These are phyloP conservation scores for Zymoseptoria passerinii DNA, from an alignment of 2,329 filamentous ascomycete genomes.

Conservation along the genomic window DNA sequence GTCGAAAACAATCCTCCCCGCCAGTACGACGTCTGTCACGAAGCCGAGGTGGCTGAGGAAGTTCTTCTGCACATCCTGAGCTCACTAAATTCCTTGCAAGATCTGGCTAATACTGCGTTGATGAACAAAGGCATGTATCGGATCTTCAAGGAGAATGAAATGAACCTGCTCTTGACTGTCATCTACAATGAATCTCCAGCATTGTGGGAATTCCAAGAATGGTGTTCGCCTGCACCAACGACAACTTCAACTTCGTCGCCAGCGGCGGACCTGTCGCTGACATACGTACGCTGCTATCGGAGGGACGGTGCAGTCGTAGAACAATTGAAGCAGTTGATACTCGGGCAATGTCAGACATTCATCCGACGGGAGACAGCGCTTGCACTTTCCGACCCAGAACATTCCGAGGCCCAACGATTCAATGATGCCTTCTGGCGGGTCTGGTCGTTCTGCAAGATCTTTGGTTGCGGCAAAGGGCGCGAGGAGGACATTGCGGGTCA, in stretches of 20 bases:
- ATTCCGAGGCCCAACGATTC: conserved; percentile 41
- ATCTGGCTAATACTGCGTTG: conserved; percentile 47
- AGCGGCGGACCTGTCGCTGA: conserved; percentile 45
- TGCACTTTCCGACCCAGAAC: conserved; percentile 43
- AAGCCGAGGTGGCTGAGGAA: conserved; percentile 33
- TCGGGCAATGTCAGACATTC: conserved; percentile 48
- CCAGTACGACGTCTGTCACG: background rate
- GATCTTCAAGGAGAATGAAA: conserved; percentile 50
- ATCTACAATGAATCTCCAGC: conserved; percentile 48
- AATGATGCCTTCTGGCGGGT: conserved; percentile 58
- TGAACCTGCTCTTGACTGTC: conserved; percentile 44
- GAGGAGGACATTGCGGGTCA: conserved; percentile 53
- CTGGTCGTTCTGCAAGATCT: conserved; percentile 58
- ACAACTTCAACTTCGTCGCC: conserved; percentile 27
- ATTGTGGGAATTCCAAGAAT: conserved; percentile 53
- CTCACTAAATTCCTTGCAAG: conserved; percentile 42
- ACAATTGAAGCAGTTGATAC: conserved; percentile 48
- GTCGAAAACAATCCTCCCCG: background rate
- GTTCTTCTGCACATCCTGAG: conserved; percentile 47
- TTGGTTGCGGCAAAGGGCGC: conserved; percentile 50
- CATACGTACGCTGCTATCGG: conserved; percentile 45
- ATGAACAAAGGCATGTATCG: conserved; percentile 50
- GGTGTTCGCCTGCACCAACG: conserved; percentile 42
- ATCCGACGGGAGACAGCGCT: conserved; percentile 49
- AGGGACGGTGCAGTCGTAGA: conserved; percentile 47